phyloP scores from a whole-genome alignment of 2,329 filamentous ascomycete genomes.

The Tolypocladium album region DNA sequence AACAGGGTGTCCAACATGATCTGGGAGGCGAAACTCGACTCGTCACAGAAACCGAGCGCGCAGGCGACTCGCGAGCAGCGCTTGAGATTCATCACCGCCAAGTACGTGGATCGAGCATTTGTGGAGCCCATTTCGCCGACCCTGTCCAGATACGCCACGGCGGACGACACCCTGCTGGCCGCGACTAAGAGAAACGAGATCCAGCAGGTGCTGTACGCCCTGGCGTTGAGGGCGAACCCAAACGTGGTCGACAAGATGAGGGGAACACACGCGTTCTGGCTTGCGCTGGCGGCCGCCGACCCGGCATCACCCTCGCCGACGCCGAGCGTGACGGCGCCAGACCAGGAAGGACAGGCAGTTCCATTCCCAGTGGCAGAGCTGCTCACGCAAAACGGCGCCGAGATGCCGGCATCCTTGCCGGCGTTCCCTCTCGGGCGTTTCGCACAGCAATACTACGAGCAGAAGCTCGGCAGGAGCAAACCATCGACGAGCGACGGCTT shows the following conservation, averaged over 20 bases:
- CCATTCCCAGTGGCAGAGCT: constrained; percentile 87
- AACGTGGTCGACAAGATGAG: constrained; percentile 80
- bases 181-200: constrained; percentile 96
- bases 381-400: constrained; percentile 84
- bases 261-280: constrained; percentile 78
- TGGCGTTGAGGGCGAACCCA: constrained; percentile 77
- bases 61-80: constrained; percentile 81
- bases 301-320: constrained; percentile 62
- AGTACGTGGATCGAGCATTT: constrained; percentile 78
- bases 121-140: constrained; percentile 69
- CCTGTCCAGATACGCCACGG: constrained; percentile 62
- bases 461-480: constrained; percentile 47
- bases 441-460: constrained; percentile 75
- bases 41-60: constrained; percentile 58
- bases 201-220: constrained; percentile 80
- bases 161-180: constrained; percentile 82
- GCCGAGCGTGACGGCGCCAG: constrained; percentile 28
- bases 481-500: constrained; percentile 45
- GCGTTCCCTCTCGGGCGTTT: constrained; percentile 74
- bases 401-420: constrained; percentile 65
- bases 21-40: constrained; percentile 82
- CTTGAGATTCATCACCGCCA: constrained; percentile 87
- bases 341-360: constrained; percentile 40
- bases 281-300: constrained; percentile 86
- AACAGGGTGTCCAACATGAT: constrained; percentile 95